Base-by-base conservation (phyloP, 1,284 basidiomycete genomes). In the Heterobasidion occidentale region DNA sequence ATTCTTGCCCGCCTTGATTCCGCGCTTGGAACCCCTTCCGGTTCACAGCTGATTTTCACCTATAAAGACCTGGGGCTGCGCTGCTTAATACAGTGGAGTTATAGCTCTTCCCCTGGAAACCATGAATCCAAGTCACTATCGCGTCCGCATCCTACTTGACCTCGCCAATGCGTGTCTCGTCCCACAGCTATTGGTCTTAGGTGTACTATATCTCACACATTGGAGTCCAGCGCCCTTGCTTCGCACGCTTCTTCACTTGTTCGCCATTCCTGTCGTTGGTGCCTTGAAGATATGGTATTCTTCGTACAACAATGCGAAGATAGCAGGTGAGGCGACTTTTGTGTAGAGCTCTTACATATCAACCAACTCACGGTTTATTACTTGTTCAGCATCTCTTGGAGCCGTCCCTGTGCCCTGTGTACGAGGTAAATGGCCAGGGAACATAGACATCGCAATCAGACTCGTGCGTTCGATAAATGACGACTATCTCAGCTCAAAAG, bases 401-500 rank as follows among this genome's bases (percentile, higher is more conserved):
- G 80, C 81, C 1, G 71, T 70, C 57, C 70, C 68, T 1, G 78
- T 85, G 50, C 80, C 80, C 3, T 70, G 75, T 19, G 77, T 84
- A 12, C 69, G 76, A 33, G 85, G 84, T 7, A 79, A 76, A 68
- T 84, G 82, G 81, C 83, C 83, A 7, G 85, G 85, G 36, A 86
- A 86, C 64, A 70, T 86, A 60, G 84, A 87, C 64, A 66, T 86
- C 50, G 72, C 86, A 55, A 62, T 84, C 50, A 72, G 68, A 54
- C 78, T 83, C 75, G 73, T 77, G 62, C 71, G 71, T 17, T 76
- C 77, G 0, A 77, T 82, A 67, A 76, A 78, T 61, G 77, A 74
- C 47, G 77, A 76, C 60, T 86, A 86, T 64, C 69, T 83, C 11
- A 42, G 38, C 38, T 72, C 79, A 53, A 78, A 84, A 3, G 85